Percentiles rank a stretch among this genome's conserved stretches.
phyloP scores from a whole-genome alignment of 1,284 basidiomycete species.

The Irpex sp. region DNA sequence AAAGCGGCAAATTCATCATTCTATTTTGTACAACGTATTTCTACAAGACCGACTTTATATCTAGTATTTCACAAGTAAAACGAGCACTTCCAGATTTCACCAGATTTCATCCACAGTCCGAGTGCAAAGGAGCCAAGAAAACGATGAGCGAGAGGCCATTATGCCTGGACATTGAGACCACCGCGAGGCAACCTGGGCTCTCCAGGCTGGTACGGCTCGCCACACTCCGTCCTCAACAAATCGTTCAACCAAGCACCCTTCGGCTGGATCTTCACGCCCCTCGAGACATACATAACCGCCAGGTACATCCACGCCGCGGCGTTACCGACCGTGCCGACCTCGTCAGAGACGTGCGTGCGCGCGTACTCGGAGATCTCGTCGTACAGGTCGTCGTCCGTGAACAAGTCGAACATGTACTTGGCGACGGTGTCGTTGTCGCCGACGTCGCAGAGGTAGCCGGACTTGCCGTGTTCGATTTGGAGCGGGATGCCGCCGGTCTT shows the following conservation, averaged over 20 bases:
- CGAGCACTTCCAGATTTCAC: background rate
- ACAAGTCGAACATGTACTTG: slow-evolving; percentile 67
- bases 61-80: background rate
- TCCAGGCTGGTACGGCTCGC: slow-evolving; percentile 56
- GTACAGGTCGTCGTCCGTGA: slow-evolving; percentile 68
- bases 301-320: slow-evolving; percentile 79
- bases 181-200: slow-evolving; percentile 69
- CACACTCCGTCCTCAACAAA: slow-evolving; percentile 66
- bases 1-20: background rate
- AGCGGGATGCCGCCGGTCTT: slow-evolving; percentile 87
- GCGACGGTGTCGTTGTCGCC: slow-evolving; percentile 75
- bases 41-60: background rate
- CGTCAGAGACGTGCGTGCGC: slow-evolving; percentile 72
- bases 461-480: slow-evolving; percentile 80
- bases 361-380: slow-evolving; percentile 64
- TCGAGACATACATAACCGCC: slow-evolving; percentile 66
- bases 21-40: background rate
- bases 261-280: slow-evolving; percentile 71
- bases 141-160: background rate
- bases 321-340: slow-evolving; percentile 78
- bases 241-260: slow-evolving; percentile 81
- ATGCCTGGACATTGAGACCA: slow-evolving; percentile 28
- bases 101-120: background rate
- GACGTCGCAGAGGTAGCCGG: slow-evolving; percentile 73
- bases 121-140: background rate